Evolutionary conservation across 1,139 yeast species (phyloP).

Genomic region (Blastobotrys buckinghamii): DNA sequence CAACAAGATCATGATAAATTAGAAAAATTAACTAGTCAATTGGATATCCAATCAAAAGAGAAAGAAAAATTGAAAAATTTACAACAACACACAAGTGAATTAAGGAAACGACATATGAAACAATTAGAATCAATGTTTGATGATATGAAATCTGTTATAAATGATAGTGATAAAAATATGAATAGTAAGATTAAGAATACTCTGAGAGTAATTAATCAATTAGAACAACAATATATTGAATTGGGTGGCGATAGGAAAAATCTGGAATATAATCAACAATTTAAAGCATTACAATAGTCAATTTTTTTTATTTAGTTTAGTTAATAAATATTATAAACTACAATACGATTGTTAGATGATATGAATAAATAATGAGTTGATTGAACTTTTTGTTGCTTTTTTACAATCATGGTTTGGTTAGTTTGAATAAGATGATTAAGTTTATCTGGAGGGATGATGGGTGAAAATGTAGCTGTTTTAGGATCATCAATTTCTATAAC

Average conservation of each 20-base stretch:
- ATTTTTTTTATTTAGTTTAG: background rate
- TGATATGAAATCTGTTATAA: conserved; percentile 18
- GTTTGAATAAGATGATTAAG: background rate
- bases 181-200: conserved; percentile 11
- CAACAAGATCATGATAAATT: conserved; percentile 18
- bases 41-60: conserved; percentile 19
- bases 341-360: conserved; percentile 36
- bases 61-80: conserved; percentile 19
- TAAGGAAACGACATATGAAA: conserved; percentile 21
- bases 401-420: background rate
- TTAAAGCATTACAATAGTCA: background rate
- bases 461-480: conserved; percentile 20
- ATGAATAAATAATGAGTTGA: conserved; percentile 32
- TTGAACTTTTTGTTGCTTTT: background rate
- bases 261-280: conserved; percentile 1
- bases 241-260: conserved; percentile 10
- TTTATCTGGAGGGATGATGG: conserved; percentile 1
- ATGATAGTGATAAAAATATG: conserved; percentile 12
- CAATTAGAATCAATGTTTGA: conserved; percentile 18
- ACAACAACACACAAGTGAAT: conserved; percentile 18
- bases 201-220: conserved; percentile 12
- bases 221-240: conserved; percentile 14
- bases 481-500: background rate
- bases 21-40: conserved; percentile 13
- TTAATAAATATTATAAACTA: conserved; percentile 29